Evolutionary conservation across 805 yeast genomes (phyloP).

Genomic region (Lipomyces oligophaga): DNA sequence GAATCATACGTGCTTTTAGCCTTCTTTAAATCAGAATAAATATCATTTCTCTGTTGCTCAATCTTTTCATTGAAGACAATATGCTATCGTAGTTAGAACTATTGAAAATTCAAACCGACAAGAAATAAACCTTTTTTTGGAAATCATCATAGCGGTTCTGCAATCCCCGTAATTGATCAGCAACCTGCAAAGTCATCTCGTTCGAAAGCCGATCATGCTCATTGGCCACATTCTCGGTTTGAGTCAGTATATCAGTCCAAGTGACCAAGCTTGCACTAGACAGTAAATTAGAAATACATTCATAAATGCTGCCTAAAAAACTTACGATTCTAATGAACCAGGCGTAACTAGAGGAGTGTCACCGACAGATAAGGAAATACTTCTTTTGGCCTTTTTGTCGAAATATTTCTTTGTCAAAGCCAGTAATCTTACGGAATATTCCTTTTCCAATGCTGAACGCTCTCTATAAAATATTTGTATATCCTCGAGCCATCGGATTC

Average conservation of each 20-base stretch:
- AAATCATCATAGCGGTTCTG: constrained; percentile 53
- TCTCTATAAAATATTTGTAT: constrained; percentile 80
- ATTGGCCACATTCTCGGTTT: constrained; percentile 73
- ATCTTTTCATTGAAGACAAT: constrained; percentile 59
- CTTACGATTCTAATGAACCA: constrained; percentile 69
- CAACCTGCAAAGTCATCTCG: constrained; percentile 57
- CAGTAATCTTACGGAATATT: constrained; percentile 66
- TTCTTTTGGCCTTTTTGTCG: constrained; percentile 66
- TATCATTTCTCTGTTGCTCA: constrained; percentile 44
- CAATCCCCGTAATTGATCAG: constrained; percentile 56
- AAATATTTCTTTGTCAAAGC: constrained; percentile 65
- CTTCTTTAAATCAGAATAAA: constrained; percentile 56
- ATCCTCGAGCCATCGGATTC: constrained; percentile 71
- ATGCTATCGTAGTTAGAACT: constrained; percentile 40
- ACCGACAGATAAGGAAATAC: constrained; percentile 77
- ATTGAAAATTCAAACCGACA: background rate
- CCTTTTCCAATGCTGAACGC: constrained; percentile 76
- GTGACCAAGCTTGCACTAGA: constrained; percentile 71
- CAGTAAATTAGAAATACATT: background rate
- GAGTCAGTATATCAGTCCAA: constrained; percentile 83
- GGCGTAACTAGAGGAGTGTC: constrained; percentile 89
- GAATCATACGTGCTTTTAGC: constrained; percentile 76
- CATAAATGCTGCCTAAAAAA: background rate
- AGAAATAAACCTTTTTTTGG: constrained; percentile 36
- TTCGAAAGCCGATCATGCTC: constrained; percentile 58